Evolutionary conservation across 441 rosid genomes (phyloP).

Genomic region (Geranium incanum): DNA sequence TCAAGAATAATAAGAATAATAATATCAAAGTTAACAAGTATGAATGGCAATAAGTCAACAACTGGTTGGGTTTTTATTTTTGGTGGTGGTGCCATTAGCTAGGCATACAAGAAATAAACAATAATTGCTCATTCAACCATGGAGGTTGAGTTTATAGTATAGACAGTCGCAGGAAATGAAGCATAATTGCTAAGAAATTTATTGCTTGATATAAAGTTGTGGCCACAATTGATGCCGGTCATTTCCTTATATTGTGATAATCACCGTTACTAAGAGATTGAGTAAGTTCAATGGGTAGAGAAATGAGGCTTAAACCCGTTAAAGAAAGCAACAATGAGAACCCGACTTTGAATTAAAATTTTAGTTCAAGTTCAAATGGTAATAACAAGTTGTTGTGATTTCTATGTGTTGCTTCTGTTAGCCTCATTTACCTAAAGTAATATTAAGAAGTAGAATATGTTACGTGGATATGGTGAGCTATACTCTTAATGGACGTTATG

Average conservation of each 20-base stretch:
- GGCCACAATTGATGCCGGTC: not conserved
- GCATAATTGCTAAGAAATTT: not conserved
- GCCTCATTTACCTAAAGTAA: not conserved
- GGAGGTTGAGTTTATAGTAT: not conserved
- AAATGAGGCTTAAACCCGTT: not conserved
- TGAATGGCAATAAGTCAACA: too few species aligned
- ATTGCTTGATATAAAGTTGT: not conserved
- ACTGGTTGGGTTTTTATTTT: too few species aligned
- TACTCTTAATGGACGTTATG: not conserved
- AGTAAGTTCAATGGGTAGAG: not conserved
- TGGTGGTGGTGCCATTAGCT: too few species aligned
- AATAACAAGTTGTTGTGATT: not conserved
- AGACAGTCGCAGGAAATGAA: not conserved
- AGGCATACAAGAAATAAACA: too few species aligned
- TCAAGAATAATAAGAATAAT: too few species aligned
- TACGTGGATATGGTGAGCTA: not conserved
- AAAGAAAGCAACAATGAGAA: not conserved
- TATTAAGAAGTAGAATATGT: not conserved
- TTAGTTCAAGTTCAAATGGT: not conserved
- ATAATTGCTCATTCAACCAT: not conserved
- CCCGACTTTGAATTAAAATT: not conserved
- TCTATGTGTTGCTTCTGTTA: not conserved
- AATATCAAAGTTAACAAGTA: too few species aligned
- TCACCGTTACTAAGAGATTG: not conserved
- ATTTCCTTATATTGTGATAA: not conserved